Evolutionary conservation across 2,329 filamentous ascomycete species (phyloP), one percentile per base, ranked within the genome.

Genomic region (Rutstroemia sp.): DNA sequence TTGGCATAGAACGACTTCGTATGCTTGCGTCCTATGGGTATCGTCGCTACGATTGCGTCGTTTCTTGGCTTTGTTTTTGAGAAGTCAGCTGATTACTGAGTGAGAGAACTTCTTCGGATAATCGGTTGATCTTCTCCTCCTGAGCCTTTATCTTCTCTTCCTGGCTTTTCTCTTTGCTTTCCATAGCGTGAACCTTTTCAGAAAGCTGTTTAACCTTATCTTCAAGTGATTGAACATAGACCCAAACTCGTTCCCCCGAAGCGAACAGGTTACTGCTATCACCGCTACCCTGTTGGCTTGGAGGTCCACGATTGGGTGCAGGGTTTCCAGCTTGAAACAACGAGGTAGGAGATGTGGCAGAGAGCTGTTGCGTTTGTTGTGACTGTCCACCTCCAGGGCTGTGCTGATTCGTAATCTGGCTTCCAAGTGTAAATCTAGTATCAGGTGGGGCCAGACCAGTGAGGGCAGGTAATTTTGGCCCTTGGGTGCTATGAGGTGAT

Each of bases 151-250:
- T 55, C 48, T 62, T 52, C 49, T 67, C 58, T 61, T 67, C 63
- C 45, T 67, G 62, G 18, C 50, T 60, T 49, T 63, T 63, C 42
- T 67, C 63, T 25, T 65, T 62, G 21, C 55, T 61, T 52, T 70
- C 75, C 66, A 79, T 71, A 5, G 64, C 64, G 41, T 71, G 69
- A 18, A 78, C 68, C 50, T 73, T 73, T 37, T 79, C 76, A 39
- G 70, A 72, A 21, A 80, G 65, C 12, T 72, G 69, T 55, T 76
- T 75, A n/a, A 80, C 68, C 61, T 74, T 74, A 12, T 82, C 79
- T 66, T 92, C 88, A 50, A 92, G 74, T 18, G 77, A 79, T 56
- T 89, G 83, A 37, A 92, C 81, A 65, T 90, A 90, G 4, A 78
- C 74, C 86, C 86, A 90, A 8, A 92, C 74, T 44, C 83, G 77